phyloP scores from a whole-genome alignment of 441 rosid species.

The Populus hybrid region DNA sequence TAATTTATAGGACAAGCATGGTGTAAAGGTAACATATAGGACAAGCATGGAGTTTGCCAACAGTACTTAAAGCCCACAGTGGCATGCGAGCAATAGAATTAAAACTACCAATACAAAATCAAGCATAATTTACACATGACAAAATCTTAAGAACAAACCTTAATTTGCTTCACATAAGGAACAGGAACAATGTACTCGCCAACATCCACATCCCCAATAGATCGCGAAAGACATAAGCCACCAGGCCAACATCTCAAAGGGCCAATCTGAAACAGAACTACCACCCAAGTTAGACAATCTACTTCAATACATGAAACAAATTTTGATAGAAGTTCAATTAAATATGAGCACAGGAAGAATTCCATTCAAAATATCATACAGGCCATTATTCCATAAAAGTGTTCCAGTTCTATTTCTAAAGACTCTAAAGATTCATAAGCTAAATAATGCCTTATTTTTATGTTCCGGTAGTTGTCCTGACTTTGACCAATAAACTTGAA shows the following conservation, averaged over 20 bases:
- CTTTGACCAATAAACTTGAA: neutral
- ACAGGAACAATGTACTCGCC: slow-evolving; percentile 98
- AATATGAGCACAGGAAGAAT: neutral
- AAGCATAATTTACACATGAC: slow-evolving; percentile 4
- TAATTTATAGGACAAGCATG: neutral
- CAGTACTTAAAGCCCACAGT: neutral
- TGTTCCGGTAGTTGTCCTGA: neutral
- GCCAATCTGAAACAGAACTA: slow-evolving; percentile 62
- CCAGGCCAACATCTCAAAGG: slow-evolving; percentile 99
- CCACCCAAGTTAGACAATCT: slow-evolving; percentile 25
- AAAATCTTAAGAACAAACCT: slow-evolving; percentile 48
- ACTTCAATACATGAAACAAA: slow-evolving; percentile 10
- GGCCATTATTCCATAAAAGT: neutral
- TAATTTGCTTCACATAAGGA: slow-evolving; percentile 97
- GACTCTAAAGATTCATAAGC: neutral
- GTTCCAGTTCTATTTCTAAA: neutral
- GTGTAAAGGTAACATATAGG: no score
- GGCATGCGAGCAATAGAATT: slow-evolving; percentile 3
- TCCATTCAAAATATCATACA: neutral
- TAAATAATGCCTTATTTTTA: neutral
- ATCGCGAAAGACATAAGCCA: slow-evolving; percentile 97
- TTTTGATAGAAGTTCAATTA: neutral
- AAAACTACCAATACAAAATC: neutral
- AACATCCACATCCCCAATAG: slow-evolving; percentile 94
- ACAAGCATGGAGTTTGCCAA: slow-evolving; percentile 8